These are phyloP conservation scores for Willaertia magna DNA, from an alignment of 208 protist genomes.

Conservation along the genomic window DNA sequence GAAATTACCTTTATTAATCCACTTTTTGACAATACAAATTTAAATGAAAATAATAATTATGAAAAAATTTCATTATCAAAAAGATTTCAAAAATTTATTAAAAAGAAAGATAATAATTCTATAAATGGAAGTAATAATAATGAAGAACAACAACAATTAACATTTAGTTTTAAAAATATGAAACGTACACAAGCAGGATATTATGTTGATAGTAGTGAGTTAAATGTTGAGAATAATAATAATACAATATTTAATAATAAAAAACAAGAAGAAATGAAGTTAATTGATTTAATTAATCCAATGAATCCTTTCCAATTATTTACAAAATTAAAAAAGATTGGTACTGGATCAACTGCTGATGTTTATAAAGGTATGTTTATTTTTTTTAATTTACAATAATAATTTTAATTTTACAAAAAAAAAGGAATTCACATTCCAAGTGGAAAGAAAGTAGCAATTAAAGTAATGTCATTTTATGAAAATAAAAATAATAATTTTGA, in stretches of 20 bases:
- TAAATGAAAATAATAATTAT: too few relatives aligned
- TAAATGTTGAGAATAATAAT: neutral
- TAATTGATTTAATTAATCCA: neutral
- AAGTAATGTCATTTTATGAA: neutral
- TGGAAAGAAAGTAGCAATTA: neutral
- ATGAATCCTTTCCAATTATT: neutral
- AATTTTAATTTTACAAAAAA: too few relatives aligned
- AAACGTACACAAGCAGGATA: neutral
- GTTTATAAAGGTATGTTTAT: neutral
- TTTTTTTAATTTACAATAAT: too few relatives aligned
- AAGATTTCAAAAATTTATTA: too few relatives aligned
- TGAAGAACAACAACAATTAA: neutral
- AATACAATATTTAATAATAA: neutral
- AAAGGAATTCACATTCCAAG: neutral
- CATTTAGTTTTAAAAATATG: neutral
- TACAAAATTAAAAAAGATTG: constrained; percentile 16
- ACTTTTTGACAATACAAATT: too few relatives aligned
- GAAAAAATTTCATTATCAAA: too few relatives aligned
- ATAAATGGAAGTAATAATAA: too few relatives aligned
- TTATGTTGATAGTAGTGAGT: neutral
- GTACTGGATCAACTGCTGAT: neutral
- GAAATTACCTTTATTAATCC: too few relatives aligned
- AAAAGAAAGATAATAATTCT: too few relatives aligned
- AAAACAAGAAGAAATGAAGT: too few relatives aligned
- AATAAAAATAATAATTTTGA: neutral